phyloP scores from a whole-genome alignment of 2,329 filamentous ascomycete species.

The Microcyclospora pomicola region DNA sequence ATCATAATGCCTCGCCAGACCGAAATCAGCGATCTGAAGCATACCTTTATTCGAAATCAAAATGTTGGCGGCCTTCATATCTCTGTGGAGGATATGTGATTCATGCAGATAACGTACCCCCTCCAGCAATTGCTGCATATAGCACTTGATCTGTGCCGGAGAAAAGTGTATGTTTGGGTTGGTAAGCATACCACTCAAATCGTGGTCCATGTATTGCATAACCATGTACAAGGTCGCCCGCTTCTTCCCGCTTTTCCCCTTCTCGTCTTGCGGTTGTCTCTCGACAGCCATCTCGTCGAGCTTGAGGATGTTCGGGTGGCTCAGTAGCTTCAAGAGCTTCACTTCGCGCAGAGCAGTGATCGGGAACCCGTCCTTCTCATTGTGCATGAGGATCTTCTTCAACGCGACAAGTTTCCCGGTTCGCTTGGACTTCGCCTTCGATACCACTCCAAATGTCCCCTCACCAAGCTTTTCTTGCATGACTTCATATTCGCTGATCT shows the following conservation, averaged over 20 bases:
- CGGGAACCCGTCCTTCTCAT: conserved; percentile 98
- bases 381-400: conserved; percentile 99
- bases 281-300: conserved; percentile 97
- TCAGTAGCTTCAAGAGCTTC: conserved; percentile 91
- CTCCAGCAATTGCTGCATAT: conserved; percentile 83
- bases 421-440: conserved; percentile 68
- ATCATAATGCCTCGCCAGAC: conserved; percentile 84
- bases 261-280: conserved; percentile 43
- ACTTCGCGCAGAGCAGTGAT: conserved; percentile 96
- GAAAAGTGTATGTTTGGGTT: conserved; percentile 83
- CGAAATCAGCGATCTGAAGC: conserved; percentile 94
- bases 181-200: conserved; percentile 90
- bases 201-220: conserved; percentile 97
- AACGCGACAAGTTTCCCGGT: conserved; percentile 67
- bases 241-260: conserved; percentile 31
- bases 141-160: conserved; percentile 91
- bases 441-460: conserved; percentile 92
- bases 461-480: conserved; percentile 70
- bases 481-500: conserved; percentile 66
- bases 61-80: conserved; percentile 98
- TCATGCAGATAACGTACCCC: conserved; percentile 84
- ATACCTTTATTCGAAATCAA: conserved; percentile 90
- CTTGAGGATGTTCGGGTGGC: conserved; percentile 72
- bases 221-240: conserved; percentile 95
- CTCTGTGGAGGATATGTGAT: conserved; percentile 71